These are phyloP conservation scores for Pholiota microspora DNA, from an alignment of 768 basidiomycete genomes.

Conservation along the genomic window DNA sequence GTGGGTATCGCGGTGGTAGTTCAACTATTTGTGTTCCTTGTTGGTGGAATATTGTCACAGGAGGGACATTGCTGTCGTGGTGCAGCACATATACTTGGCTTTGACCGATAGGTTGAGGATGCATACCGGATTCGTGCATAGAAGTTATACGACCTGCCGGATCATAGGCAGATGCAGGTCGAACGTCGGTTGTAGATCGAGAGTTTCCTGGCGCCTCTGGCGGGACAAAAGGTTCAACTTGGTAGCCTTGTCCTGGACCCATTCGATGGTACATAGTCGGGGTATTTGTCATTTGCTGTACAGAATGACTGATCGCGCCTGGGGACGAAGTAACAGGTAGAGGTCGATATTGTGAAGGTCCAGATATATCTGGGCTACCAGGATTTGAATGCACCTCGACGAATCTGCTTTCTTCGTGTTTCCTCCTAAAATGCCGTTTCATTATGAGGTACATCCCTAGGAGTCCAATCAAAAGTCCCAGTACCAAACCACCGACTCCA, in stretches of 20 bases:
- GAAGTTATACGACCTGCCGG: slow-evolving; percentile 8
- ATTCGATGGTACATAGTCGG: background rate
- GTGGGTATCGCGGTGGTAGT: slow-evolving; percentile 52
- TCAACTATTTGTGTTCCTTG: slow-evolving; percentile 58
- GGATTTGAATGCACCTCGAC: slow-evolving; percentile 24
- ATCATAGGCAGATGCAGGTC: background rate
- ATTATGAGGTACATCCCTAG: slow-evolving; percentile 30
- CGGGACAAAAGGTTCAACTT: slow-evolving; percentile 41
- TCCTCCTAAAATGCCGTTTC: slow-evolving; percentile 24
- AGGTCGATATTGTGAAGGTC: slow-evolving; percentile 24
- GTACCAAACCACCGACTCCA: slow-evolving; percentile 36
- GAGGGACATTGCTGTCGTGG: slow-evolving; percentile 55
- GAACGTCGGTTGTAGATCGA: slow-evolving; percentile 9
- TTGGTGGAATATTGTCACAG: slow-evolving; percentile 56
- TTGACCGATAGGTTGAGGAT: slow-evolving; percentile 9
- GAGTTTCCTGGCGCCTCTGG: slow-evolving; percentile 33
- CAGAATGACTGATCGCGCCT: background rate
- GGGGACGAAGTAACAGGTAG: background rate
- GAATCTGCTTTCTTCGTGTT: slow-evolving; percentile 20
- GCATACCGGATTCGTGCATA: slow-evolving; percentile 11
- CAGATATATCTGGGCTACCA: slow-evolving; percentile 20
- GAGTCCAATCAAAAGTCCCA: slow-evolving; percentile 35
- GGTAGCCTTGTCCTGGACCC: background rate
- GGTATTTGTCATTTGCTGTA: background rate
- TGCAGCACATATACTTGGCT: slow-evolving; percentile 55